These are phyloP conservation scores for Penicillium pulvis DNA, from an alignment of 495 filamentous ascomycete genomes.

Conservation along the genomic window DNA sequence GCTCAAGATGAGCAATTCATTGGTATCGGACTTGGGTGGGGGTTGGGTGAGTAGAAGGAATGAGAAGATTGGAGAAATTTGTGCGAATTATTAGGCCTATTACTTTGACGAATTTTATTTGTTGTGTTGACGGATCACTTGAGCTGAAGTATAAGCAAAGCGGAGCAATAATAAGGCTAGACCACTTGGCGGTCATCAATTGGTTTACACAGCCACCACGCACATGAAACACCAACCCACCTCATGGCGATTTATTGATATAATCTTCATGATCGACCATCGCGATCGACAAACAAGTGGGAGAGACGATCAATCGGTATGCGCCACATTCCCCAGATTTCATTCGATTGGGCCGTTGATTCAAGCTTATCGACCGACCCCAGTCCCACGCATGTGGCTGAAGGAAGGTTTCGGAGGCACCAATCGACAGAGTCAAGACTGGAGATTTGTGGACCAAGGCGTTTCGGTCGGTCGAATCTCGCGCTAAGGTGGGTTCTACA, in stretches of 20 bases:
- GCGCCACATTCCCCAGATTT: conserved; percentile 1
- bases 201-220: neutral
- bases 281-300: neutral
- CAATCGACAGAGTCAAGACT: conserved; percentile 15
- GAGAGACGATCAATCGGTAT: neutral
- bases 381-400: conserved; percentile 25
- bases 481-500: neutral
- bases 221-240: neutral
- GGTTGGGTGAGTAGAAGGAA: too few species aligned
- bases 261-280: neutral
- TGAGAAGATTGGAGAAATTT: too few species aligned
- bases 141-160: neutral
- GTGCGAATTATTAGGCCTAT: too few species aligned
- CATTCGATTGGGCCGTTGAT: conserved; percentile 11
- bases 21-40: neutral
- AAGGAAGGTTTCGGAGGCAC: conserved; percentile 25
- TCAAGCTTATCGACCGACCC: conserved; percentile 22
- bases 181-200: neutral
- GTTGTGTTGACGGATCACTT: neutral
- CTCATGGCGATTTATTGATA: neutral
- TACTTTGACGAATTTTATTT: neutral
- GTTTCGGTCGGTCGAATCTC: neutral
- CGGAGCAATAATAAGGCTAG: neutral
- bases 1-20: neutral
- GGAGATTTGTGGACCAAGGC: conserved; percentile 8